A percentile compares a stretch with the other conserved stretches of the same genome.
Evolutionary conservation across 2,329 filamentous ascomycete species (phyloP).

Genomic region (Chaetomiaceae sp.): DNA sequence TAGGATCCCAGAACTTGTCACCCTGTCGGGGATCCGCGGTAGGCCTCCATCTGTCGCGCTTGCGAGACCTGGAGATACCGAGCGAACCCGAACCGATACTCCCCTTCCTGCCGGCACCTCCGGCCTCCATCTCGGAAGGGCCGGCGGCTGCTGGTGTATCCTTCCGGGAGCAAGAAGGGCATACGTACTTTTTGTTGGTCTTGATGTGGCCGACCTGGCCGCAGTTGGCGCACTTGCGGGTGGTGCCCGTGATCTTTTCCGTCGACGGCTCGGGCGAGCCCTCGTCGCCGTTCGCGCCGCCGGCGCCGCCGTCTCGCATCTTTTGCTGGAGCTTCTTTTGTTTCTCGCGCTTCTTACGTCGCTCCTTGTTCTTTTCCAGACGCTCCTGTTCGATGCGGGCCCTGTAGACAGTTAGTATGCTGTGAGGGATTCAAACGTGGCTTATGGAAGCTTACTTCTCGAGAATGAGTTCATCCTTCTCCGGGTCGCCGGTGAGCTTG

Average conservation of each 20-base stretch:
- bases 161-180: slow-evolving; percentile 22
- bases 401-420: slow-evolving; percentile 38
- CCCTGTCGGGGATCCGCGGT: neutral
- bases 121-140: neutral
- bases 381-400: slow-evolving; percentile 73
- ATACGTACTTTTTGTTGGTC: slow-evolving; percentile 89
- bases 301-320: slow-evolving; percentile 29
- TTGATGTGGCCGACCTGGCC: slow-evolving; percentile 97
- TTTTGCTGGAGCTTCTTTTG: slow-evolving; percentile 65
- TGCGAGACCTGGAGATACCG: neutral
- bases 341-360: slow-evolving; percentile 84
- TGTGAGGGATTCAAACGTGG: neutral
- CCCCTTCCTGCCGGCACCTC: neutral
- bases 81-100: no score
- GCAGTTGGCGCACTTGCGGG: slow-evolving; percentile 95
- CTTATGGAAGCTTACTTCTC: slow-evolving; percentile 42
- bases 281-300: slow-evolving; percentile 39
- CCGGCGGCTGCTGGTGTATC: neutral
- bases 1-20: slow-evolving; percentile 10
- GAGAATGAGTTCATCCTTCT: slow-evolving; percentile 59
- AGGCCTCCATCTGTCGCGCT: neutral
- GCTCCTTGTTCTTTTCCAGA: slow-evolving; percentile 86
- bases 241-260: slow-evolving; percentile 62
- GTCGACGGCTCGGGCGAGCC: slow-evolving; percentile 47
- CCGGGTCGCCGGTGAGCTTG: slow-evolving; percentile 61